Base-by-base conservation (phyloP, 2,329 filamentous ascomycete species). In the Parastagonospora nodorum region DNA sequence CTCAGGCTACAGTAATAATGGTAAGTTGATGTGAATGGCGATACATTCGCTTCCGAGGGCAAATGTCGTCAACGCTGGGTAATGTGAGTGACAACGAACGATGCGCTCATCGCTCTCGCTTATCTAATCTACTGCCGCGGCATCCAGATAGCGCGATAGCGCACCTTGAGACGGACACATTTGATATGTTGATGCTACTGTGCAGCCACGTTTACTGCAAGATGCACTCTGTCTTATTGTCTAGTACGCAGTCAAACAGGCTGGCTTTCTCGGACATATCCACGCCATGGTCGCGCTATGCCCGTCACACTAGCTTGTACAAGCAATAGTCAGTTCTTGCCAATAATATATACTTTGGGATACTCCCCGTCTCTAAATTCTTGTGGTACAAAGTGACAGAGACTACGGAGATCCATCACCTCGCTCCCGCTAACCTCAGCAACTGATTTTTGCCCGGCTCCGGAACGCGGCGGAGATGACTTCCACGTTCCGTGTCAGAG, bases 401-500 rank as follows among this genome's bases (percentile, higher is more conserved):
- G 19, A 10, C 8, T 16, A 19, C 37, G 11, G 37, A 39, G 27
- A 30, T 42, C 40, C 6, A 12, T 16, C 10, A 16, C 40, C 19
- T 15, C 12, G 12, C 6, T 14, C 39, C 31, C n/a, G 27, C 39
- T 24, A 16, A 10, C 40, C 28, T 50, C 30, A 49, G 38, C 49
- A 45, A 16, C 10, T 42, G 33, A 12, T 35, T 51, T 50, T 47
- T 50, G 53, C 50, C 48, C 45, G 40, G 42, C 44, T 36, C 51
- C 62, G 60, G 62, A 58, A 53, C 32, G 16, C 45, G 15, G 53
- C 62, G 59, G 61, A 64, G 55, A 41, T 42, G 19, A 53, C 31
- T 30, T 38, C 35, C 29, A 42, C 29, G 31, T 30, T 33, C 28
- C 11, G 5, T 36, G 36, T 30, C 29, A 37, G 51, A 50, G 48